A percentile compares a stretch with the other conserved stretches of the same genome.
phyloP scores from a whole-genome alignment of 768 basidiomycete species.

The Lepiota venenata region DNA sequence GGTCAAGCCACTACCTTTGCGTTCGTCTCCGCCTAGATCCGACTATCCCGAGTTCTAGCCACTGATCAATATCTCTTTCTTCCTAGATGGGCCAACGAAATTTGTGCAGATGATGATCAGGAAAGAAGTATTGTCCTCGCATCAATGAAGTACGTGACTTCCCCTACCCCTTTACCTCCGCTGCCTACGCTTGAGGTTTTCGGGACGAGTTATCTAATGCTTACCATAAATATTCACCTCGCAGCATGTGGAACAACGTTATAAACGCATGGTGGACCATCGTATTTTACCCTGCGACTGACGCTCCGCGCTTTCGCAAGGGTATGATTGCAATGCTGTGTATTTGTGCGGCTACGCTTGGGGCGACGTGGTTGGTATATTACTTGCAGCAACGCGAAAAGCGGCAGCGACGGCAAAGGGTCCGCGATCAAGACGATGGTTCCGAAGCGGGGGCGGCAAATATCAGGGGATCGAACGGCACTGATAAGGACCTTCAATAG shows the following conservation, averaged over 20 bases:
- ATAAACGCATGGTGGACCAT: constrained; percentile 71
- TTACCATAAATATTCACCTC: not conserved
- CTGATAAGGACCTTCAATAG: no score
- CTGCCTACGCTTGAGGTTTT: not conserved
- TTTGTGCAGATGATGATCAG: constrained; percentile 67
- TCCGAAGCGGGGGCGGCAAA: not conserved
- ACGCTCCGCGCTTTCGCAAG: constrained; percentile 63
- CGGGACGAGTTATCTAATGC: not conserved
- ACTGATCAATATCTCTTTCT: not conserved
- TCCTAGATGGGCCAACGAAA: constrained; percentile 73
- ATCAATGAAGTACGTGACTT: constrained; percentile 60
- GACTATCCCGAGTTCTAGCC: constrained; percentile 1
- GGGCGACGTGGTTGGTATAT: constrained; percentile 54
- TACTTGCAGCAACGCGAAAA: constrained; percentile 42
- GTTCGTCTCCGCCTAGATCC: constrained; percentile 29
- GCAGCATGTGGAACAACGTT: constrained; percentile 67
- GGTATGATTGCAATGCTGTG: constrained; percentile 71
- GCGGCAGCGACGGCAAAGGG: not conserved
- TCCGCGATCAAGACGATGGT: not conserved
- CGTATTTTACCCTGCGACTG: constrained; percentile 70
- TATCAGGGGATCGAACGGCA: not conserved
- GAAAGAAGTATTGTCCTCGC: constrained; percentile 68
- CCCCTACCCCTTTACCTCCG: not conserved
- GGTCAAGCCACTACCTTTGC: constrained; percentile 79
- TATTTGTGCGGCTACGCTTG: constrained; percentile 51